Conservation (phyloP, 805 yeast species). For the Sugiyamaella qingdaonensis region DNA sequence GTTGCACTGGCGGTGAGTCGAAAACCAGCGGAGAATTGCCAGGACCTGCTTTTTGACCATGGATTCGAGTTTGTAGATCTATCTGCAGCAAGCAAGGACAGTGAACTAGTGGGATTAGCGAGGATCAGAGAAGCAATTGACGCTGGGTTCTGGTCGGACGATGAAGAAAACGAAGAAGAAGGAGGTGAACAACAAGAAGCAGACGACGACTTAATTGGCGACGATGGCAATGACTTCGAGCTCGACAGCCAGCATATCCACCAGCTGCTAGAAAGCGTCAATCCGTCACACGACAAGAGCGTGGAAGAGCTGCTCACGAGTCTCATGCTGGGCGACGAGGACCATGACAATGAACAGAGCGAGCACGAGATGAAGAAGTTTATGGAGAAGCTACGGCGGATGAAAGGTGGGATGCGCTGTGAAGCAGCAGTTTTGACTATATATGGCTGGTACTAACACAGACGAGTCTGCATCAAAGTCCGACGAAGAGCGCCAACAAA, state of each 20-base stretch:
- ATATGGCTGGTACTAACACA: not conserved
- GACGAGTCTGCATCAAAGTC: not conserved
- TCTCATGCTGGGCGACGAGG: not conserved
- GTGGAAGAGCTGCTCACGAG: not conserved
- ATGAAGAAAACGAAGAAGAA: conserved; percentile 11
- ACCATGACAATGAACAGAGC: not conserved
- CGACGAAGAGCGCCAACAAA: not conserved
- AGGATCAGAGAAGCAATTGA: conserved; percentile 30
- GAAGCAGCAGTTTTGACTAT: not conserved
- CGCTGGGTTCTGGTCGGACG: conserved; percentile 19
- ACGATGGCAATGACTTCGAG: not conserved
- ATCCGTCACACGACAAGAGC: not conserved
- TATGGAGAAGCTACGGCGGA: conserved; percentile 22
- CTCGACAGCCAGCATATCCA: not conserved
- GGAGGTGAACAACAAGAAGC: conserved; percentile 13
- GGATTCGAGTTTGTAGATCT: conserved; percentile 27
- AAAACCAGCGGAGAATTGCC: conserved; percentile 14
- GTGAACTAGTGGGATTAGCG: conserved; percentile 24
- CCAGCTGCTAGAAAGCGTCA: conserved; percentile 6
- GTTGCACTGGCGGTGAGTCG: conserved; percentile 24
- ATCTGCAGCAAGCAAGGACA: conserved; percentile 13
- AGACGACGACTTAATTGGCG: conserved; percentile 1
- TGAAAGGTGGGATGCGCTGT: conserved; percentile 5
- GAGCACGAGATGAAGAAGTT: conserved; percentile 18
- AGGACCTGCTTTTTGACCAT: conserved; percentile 21